These are phyloP conservation scores for Dipteronia sinensis DNA, from an alignment of 345 rosid genomes.

Conservation along the genomic window DNA sequence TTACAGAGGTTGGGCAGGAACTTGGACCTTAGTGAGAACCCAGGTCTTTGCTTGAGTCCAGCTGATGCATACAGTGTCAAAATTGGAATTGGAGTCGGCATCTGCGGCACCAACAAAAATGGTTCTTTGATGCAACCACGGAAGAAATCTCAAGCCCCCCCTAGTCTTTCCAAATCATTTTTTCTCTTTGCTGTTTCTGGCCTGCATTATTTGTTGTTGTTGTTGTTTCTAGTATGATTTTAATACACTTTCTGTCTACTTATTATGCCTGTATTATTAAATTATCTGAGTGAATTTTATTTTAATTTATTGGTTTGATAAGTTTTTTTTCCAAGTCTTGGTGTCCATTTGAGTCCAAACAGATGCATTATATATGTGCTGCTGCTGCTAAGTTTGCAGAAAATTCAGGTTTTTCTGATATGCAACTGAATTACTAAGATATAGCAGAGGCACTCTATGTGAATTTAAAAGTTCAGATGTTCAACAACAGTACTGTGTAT, in stretches of 20 bases:
- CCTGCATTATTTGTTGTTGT: slow-evolving; percentile 27
- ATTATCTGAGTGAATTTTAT: neutral
- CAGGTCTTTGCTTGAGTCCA: slow-evolving; percentile 75
- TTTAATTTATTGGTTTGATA: neutral
- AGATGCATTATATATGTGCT: neutral
- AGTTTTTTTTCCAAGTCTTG: neutral
- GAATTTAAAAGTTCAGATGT: neutral
- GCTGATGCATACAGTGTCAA: slow-evolving; percentile 57
- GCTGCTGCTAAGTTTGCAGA: slow-evolving; percentile 6
- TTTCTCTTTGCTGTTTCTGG: slow-evolving; percentile 35
- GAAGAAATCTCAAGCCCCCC: slow-evolving; percentile 48
- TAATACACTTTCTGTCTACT: neutral
- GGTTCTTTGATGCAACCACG: slow-evolving; percentile 37
- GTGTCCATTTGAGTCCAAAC: neutral
- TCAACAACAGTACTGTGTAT: slow-evolving; percentile 7
- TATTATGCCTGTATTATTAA: slow-evolving; percentile 10
- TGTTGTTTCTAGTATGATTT: slow-evolving; percentile 34
- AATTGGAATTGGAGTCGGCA: slow-evolving; percentile 64
- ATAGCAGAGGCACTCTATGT: neutral
- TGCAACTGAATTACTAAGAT: neutral
- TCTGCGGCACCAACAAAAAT: slow-evolving; percentile 55
- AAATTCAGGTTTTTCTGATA: slow-evolving; percentile 7
- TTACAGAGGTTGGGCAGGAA: slow-evolving; percentile 65
- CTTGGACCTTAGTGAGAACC: slow-evolving; percentile 80
- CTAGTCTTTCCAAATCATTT: slow-evolving; percentile 26